Evolutionary conservation across 176 grass and related monocot genomes (phyloP).

Genomic region (Stipa capillata): DNA sequence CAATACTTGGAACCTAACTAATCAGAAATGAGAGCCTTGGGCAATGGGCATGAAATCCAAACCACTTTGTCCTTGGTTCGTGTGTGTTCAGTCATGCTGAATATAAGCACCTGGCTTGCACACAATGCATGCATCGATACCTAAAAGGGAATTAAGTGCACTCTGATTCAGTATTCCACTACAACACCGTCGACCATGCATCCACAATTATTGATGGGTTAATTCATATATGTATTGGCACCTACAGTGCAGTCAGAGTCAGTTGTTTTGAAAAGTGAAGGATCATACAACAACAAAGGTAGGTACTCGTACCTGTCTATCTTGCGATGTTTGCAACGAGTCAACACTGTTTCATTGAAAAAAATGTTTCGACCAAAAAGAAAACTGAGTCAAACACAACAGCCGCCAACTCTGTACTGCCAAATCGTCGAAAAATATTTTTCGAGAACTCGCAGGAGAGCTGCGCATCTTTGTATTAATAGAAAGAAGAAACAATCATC

Average conservation of each 20-base stretch:
- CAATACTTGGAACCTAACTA: neutral
- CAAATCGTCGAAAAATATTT: no score
- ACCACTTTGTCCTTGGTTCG: no score
- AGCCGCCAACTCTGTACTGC: neutral
- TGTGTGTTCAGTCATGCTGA: no score
- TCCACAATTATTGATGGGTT: neutral
- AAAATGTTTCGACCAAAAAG: neutral
- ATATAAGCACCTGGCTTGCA: no score
- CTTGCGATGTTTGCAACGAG: neutral
- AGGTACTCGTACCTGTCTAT: neutral
- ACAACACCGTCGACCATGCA: no score
- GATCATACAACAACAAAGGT: neutral
- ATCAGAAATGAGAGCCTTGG: neutral
- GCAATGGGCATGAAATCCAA: no score
- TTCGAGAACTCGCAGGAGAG: neutral
- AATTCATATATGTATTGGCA: neutral
- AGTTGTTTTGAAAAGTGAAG: no score
- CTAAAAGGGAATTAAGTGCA: no score
- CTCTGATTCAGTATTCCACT: no score
- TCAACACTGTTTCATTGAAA: neutral
- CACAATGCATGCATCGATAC: no score
- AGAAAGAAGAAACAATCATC: no score
- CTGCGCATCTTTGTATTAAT: neutral
- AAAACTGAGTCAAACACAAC: neutral
- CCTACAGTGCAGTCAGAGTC: no score